A percentile compares a stretch with the other conserved stretches of the same genome.
Conservation (phyloP, 345 rosid genomes). For the Rhodamnia rubescens region DNA sequence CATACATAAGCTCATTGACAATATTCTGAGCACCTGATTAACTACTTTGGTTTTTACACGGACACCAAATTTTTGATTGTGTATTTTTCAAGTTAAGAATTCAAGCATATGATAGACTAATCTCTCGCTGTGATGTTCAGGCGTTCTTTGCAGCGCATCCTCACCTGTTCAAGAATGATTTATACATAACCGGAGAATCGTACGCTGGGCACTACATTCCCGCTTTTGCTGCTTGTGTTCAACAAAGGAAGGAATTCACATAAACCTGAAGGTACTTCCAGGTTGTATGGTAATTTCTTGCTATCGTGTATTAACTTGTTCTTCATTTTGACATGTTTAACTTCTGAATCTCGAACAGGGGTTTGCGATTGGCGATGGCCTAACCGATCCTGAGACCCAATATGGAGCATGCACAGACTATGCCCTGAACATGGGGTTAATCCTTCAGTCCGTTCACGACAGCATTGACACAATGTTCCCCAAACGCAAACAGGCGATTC, state of each 20-base stretch:
- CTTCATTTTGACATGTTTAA: not conserved
- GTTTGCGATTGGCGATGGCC: conserved; percentile 52
- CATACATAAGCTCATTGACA: too few species aligned
- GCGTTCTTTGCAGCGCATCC: conserved; percentile 66
- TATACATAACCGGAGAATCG: conserved; percentile 83
- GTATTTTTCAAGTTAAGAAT: not conserved
- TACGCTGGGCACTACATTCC: conserved; percentile 93
- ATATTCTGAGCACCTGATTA: too few species aligned
- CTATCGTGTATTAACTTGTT: not conserved
- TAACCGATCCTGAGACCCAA: conserved; percentile 69
- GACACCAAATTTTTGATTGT: not conserved
- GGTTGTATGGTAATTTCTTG: not conserved
- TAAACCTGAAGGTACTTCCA: conserved; percentile 58
- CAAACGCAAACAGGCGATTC: conserved; percentile 22
- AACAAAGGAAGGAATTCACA: conserved; percentile 57
- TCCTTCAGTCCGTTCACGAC: conserved; percentile 26
- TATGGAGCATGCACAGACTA: conserved; percentile 36
- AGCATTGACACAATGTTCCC: conserved; percentile 24
- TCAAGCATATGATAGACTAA: not conserved
- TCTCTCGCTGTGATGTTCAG: conserved; percentile 10
- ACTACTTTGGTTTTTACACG: not conserved
- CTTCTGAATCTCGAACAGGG: conserved; percentile 34
- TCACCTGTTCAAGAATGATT: conserved; percentile 42
- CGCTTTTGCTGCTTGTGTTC: conserved; percentile 61
- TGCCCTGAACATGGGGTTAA: conserved; percentile 50